Evolutionary conservation across 768 basidiomycete species (phyloP), one percentile per base, ranked within the genome.

Genomic region (Brasilioporus rufonigricans): DNA sequence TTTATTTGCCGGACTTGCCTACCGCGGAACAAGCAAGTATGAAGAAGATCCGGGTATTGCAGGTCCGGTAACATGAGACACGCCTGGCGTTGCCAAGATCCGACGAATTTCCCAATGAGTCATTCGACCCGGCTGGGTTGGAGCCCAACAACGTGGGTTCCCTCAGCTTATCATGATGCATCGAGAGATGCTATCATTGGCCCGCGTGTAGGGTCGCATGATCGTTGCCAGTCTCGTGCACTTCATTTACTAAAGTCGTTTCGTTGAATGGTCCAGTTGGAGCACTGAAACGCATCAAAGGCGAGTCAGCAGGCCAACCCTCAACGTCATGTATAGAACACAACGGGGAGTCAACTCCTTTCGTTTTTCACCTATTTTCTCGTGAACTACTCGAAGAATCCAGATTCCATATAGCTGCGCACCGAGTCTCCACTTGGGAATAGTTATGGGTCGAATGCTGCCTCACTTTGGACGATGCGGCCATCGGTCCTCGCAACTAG

Each of bases 71-170:
- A 16, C 12, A n/a, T 10, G 10, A 29, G 44, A 43, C 46, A 41
- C 36, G 12, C 45, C 61, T 53, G 52, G 47, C 50, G n/a, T n/a
- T n/a, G n/a, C n/a, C n/a, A 57, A 64, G 59, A 60, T 57, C 62
- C 55, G 62, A 36, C 40, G 16, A 31, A 5, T 24, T 4, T 39
- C 33, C 5, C 26, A 7, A 45, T 29, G 19, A 31, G 12, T 5
- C 19, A 13, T 14, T 45, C 41, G 26, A 36, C 31, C 12, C 32
- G 55, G 14, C 26, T 26, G 5, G 16, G 13, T 38, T 44, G 23
- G 33, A 36, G 35, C 36, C 35, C 4, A 41, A 50, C 44, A 44
- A 59, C 57, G 43, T 53, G 49, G 39, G 35, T 26, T 14, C n/a
- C n/a, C 16, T n/a, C 35, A 18, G 27, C 27, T 29, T 29, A 29